Evolutionary conservation across 2,329 filamentous ascomycete genomes (phyloP), one percentile per base, ranked within the genome.

Genomic region (Pestalotiopsis sp.): DNA sequence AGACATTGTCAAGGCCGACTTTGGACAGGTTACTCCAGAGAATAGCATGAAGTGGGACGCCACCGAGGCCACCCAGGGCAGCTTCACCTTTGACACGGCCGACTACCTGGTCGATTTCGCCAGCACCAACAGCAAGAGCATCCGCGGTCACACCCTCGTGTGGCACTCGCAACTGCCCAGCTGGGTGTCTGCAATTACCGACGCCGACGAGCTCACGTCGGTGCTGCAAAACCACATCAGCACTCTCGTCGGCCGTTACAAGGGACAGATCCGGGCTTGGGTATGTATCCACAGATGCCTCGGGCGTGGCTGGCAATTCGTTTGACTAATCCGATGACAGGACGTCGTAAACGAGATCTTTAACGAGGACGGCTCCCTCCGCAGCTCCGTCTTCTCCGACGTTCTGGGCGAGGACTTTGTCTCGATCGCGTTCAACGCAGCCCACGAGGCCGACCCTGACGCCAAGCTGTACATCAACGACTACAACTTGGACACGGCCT

Each of bases 401-500:
- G 87, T 93, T 2, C 85, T 93, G 4, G 91, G 91, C 59, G 90
- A 93, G 80, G 86, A 87, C 77, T 93, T 91, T 75, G 88, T 94
- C 66, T 82, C 83, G 25, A 91, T 92, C 73, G 91, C 91, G 39
- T 94, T 93, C 81, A 83, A 87, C 64, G 88, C 91, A 11, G 92
- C 92, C 25, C 86, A 87, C 65, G 84, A 83, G 7, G 91, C 90
- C 12, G 92, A 93, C 77, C 90, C 92, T 2, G 74, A 80, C 67
- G 90, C 89, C 2, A 91, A 91, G 80, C 84, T 94, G 52, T 94
- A 92, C 82, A 92, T 93, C 81, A 94, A 94, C 79, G 91, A 94
- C 78, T 88, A 86, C 80, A 92, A 92, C 81, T 85, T 92, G 66
- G 91, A 92, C 80, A 82, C 79, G 58, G 84, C 90, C 20, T 84